Conservation (phyloP, 176 grass and related monocot species). For the Carex kokanica region DNA sequence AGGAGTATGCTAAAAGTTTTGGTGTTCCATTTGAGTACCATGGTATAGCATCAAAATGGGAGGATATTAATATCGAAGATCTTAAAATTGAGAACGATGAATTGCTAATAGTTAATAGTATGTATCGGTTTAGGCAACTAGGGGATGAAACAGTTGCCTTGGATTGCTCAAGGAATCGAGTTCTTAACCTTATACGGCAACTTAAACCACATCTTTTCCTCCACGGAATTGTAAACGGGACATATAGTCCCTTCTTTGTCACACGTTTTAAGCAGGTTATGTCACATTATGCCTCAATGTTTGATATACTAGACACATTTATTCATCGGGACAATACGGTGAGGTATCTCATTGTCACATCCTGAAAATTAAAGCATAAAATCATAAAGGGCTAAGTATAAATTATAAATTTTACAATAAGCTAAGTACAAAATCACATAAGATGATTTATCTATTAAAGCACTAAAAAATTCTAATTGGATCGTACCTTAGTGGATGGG, state of each 20-base stretch:
- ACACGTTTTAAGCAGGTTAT: background rate
- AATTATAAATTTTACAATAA: too few relatives aligned
- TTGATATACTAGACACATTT: background rate
- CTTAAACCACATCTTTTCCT: background rate
- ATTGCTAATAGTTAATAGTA: background rate
- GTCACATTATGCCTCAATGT: background rate
- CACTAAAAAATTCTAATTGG: too few relatives aligned
- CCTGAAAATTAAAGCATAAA: too few relatives aligned
- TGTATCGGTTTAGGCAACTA: background rate
- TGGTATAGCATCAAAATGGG: constrained; percentile 33
- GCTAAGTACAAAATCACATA: too few relatives aligned
- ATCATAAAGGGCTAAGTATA: too few relatives aligned
- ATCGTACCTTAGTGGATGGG: too few relatives aligned
- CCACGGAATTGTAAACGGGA: background rate
- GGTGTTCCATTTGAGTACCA: constrained; percentile 36
- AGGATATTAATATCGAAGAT: constrained; percentile 23
- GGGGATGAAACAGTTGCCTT: constrained; percentile 32
- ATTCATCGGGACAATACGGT: background rate
- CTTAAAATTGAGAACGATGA: constrained; percentile 29
- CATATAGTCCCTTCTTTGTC: background rate
- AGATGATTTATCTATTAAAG: too few relatives aligned
- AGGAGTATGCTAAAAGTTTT: constrained; percentile 36
- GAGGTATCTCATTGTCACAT: constrained; percentile 12
- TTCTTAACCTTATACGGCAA: background rate
- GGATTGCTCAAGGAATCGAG: constrained; percentile 29